Base-by-base conservation (phyloP, 257 asterid species). In the Mitragyna speciosa region DNA sequence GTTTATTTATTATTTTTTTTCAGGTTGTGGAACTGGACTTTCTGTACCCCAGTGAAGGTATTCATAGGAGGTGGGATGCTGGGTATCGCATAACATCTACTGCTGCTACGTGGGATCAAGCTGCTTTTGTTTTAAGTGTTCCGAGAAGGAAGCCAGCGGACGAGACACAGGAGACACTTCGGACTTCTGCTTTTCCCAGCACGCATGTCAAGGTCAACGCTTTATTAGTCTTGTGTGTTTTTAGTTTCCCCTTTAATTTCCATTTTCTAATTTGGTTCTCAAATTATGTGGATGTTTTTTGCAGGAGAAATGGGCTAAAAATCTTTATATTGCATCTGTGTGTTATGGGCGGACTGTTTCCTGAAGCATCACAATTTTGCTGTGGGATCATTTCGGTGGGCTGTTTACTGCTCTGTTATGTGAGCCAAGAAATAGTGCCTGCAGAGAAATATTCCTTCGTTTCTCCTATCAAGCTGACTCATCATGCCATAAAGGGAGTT, bases 231-330 rank as follows among this genome's bases (percentile, higher is more conserved):
- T 31, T 20, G 28, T 72, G 19, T 41, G 22, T 70, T 17, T 22
- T 20, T 15, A 39, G 28, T 26, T 77, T 24, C 41, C 49, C 30
- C 45, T 20, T 52, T 54, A 36, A 15, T 31, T 67, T 31, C 6
- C n/a, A 1, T 26, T 12, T 64, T 49, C 51, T 30, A 9, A 8
- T 49, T 65, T 47, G 8, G 14, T 9, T 33, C 28, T 52, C 12
- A 16, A 64, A 51, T 65, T 65, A 49, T 12, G 36, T 78, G 24
- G 48, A 59, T 75, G 11, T 61, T 78, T 36, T 20, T 66, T 84
- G 83, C 93, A 92, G 97, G 97, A 92, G 78, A 92, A 91, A 84
- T 92, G 97, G 97, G 89, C 89, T 1, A 92, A 92, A 78, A 92
- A 92, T 82, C 94, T 92, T 80, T 92, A 92, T 86, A 85, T 92